These are phyloP conservation scores for Neurospora sp. DNA, from an alignment of 2,329 filamentous ascomycete genomes.

Conservation along the genomic window DNA sequence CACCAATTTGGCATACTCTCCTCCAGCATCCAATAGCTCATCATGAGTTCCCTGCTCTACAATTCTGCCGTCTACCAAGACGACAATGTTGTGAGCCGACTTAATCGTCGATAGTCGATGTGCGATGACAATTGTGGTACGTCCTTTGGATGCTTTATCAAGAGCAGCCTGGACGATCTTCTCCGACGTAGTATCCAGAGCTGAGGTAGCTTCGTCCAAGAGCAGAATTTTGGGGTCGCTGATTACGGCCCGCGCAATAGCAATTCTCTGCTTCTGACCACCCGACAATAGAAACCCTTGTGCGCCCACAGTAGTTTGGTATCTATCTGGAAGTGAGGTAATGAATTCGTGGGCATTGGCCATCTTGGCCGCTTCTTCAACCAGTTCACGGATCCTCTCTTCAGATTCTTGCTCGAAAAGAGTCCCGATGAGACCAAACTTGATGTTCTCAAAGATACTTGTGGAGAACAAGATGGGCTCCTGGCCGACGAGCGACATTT, in stretches of 20 bases:
- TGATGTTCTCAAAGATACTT: constrained; percentile 40
- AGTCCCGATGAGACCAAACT: constrained; percentile 31
- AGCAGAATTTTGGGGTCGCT: constrained; percentile 53
- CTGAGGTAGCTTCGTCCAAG: constrained; percentile 56
- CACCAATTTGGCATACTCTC: background rate
- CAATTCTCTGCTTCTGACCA: constrained; percentile 52
- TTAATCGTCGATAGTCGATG: constrained; percentile 53
- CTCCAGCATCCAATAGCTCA: constrained; percentile 40
- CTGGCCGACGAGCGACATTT: constrained; percentile 44
- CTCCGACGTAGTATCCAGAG: constrained; percentile 32
- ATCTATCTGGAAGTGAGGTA: constrained; percentile 37
- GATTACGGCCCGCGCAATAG: constrained; percentile 53
- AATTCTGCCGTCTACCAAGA: constrained; percentile 57
- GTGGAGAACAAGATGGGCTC: constrained; percentile 47
- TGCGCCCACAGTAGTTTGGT: constrained; percentile 45
- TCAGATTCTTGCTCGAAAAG: constrained; percentile 28
- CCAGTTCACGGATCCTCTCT: constrained; percentile 29
- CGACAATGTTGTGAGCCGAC: constrained; percentile 66
- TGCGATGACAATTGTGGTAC: constrained; percentile 57
- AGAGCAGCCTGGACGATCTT: constrained; percentile 45
- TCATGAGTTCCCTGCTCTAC: constrained; percentile 66
- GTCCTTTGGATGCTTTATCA: constrained; percentile 41
- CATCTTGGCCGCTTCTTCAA: constrained; percentile 39
- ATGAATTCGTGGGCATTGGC: constrained; percentile 46
- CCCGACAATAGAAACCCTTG: constrained; percentile 50